A percentile compares a stretch with the other conserved stretches of the same genome.
Evolutionary conservation across 495 filamentous ascomycete species (phyloP).

Genomic region (Podospora fimiseda): DNA sequence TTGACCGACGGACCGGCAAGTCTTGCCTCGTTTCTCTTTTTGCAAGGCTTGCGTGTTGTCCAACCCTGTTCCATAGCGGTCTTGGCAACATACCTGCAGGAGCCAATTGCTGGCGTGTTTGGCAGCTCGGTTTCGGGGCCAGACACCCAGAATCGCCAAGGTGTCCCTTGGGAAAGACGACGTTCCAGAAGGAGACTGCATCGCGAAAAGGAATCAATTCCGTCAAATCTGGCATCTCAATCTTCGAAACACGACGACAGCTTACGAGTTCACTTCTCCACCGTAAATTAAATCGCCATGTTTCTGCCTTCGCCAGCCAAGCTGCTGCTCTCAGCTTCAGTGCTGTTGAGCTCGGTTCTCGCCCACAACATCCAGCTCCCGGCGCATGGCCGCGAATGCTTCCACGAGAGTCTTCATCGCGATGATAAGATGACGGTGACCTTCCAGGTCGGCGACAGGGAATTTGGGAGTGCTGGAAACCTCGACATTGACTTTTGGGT

Average conservation of each 20-base stretch:
- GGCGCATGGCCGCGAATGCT: conserved; percentile 90
- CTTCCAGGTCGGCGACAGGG: conserved; percentile 94
- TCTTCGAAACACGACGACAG: neutral
- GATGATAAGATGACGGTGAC: conserved; percentile 98
- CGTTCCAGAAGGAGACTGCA: conserved; percentile 10
- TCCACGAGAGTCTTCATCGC: conserved; percentile 85
- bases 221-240: conserved; percentile 4
- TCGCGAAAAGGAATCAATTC: conserved; percentile 19
- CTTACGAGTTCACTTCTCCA: neutral
- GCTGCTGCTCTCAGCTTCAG: conserved; percentile 56
- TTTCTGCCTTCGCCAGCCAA: conserved; percentile 36
- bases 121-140: neutral
- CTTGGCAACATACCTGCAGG: neutral
- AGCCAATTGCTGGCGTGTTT: neutral
- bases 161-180: conserved; percentile 16
- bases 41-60: too few relatives aligned
- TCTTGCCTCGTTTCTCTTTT: neutral
- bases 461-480: conserved; percentile 92
- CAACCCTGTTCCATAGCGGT: neutral
- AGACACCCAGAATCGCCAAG: conserved; percentile 20
- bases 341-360: conserved; percentile 55
- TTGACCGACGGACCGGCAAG: conserved; percentile 23
- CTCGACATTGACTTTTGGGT: conserved; percentile 98
- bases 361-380: conserved; percentile 94
- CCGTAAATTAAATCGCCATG: conserved; percentile 19